Percentiles rank a stretch among this genome's conserved stretches.
phyloP scores from a whole-genome alignment of 495 filamentous ascomycete species.

The Ramalina peruviana region DNA sequence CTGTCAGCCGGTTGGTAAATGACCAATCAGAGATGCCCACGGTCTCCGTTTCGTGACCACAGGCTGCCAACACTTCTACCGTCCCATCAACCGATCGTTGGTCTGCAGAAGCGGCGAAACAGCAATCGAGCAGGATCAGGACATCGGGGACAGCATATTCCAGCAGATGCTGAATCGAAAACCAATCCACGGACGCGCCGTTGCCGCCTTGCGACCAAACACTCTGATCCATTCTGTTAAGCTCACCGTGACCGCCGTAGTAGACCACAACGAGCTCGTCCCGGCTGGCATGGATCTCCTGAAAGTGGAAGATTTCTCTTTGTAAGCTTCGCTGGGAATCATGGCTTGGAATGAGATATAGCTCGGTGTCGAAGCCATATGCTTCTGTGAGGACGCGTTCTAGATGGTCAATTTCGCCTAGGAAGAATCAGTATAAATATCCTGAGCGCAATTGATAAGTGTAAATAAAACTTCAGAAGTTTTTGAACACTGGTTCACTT shows the following conservation, averaged over 20 bases:
- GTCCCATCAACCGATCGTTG: conserved; percentile 4
- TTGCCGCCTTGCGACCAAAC: conserved; percentile 31
- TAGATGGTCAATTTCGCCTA: conserved; percentile 26
- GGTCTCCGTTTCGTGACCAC: conserved; percentile 14
- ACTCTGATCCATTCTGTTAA: conserved; percentile 36
- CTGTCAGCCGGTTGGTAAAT: conserved; percentile 18
- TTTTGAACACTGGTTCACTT: too few relatives aligned
- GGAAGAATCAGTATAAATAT: too few relatives aligned
- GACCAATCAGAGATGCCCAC: conserved; percentile 13
- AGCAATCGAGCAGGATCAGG: conserved; percentile 39
- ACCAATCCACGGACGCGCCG: conserved; percentile 25
- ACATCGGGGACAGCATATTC: conserved; percentile 38
- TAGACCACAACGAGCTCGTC: conserved; percentile 39
- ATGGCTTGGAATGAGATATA: conserved; percentile 35
- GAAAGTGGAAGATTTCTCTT: conserved; percentile 32
- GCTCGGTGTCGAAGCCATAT: conserved; percentile 34
- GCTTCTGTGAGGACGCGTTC: conserved; percentile 33
- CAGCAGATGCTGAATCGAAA: conserved; percentile 37
- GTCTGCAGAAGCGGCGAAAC: conserved; percentile 27
- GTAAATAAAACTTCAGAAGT: too few relatives aligned
- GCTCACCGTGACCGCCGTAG: conserved; percentile 39
- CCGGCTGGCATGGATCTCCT: conserved; percentile 33
- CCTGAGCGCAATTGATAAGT: too few relatives aligned
- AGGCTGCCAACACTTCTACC: conserved; percentile 20
- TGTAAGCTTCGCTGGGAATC: conserved; percentile 36